Evolutionary conservation across 805 yeast species (phyloP), one percentile per base, ranked within the genome.

Genomic region (Ogataea trehalophila): DNA sequence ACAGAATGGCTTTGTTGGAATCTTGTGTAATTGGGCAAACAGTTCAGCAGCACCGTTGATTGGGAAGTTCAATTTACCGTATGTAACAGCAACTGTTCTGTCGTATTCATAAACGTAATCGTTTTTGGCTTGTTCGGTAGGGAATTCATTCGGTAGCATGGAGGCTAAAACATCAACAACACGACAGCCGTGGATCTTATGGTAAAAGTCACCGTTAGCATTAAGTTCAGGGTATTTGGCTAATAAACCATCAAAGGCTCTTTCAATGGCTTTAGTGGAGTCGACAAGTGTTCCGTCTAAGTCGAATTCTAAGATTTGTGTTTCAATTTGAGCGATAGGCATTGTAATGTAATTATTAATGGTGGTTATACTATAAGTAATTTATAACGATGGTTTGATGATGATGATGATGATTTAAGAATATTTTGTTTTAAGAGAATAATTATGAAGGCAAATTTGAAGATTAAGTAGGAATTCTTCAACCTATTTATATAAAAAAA

Each of bases 211-310:
- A 14, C 58, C 58, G 37, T 56, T 55, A 23, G 47, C 53, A 43
- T 56, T 54, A 37, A 57, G 35, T 54, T 80, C 82, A 16, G 87
- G 79, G 66, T 82, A 80, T 47, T 84, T 82, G 61, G 77, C 78
- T 51, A 88, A 80, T 61, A 85, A 77, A 50, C 80, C 83, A 59
- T 77, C 78, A 95, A 95, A 88, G 71, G 87, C 81, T 60, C 81
- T 85, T 61, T 86, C 88, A 52, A 87, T 87, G 49, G 94, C 88
- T 46, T 80, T 81, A 50, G 91, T 87, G 37, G 95, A 85, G 66
- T 85, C 81, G 63, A 88, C 88, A 61, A 88, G 72, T 29, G 96
- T 88, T 45, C 96, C 96, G 65, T 88, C 96, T 45, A 90, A 81
- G 69, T 88, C 96, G 68, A 88, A 88, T 53, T 86, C 77, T 54